phyloP scores from a whole-genome alignment of 1,139 yeast genomes.

The Blastobotrys buckinghamii region DNA sequence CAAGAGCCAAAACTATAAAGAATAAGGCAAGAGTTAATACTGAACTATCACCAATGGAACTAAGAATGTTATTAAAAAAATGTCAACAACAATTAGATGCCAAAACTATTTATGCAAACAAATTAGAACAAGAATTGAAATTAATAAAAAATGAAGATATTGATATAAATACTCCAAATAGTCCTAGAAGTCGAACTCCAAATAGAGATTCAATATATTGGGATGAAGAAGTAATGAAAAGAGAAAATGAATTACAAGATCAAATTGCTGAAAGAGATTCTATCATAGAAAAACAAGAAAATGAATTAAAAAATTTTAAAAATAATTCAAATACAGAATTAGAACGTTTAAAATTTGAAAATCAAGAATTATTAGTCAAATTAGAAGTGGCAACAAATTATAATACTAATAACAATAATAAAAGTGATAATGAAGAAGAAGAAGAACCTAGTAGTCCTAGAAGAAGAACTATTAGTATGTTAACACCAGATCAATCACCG shows the following conservation, averaged over 20 bases:
- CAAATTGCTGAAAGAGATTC: slow-evolving; percentile 31
- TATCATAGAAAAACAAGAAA: slow-evolving; percentile 25
- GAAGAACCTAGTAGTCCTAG: background rate
- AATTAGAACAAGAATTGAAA: slow-evolving; percentile 47
- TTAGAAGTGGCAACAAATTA: slow-evolving; percentile 1
- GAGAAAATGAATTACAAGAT: slow-evolving; percentile 35
- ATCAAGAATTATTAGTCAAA: slow-evolving; percentile 25
- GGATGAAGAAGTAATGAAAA: slow-evolving; percentile 28
- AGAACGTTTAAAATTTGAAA: slow-evolving; percentile 29
- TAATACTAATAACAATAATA: background rate
- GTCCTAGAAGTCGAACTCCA: slow-evolving; percentile 1
- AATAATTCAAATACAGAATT: slow-evolving; percentile 17
- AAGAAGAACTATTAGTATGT: background rate
- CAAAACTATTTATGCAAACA: slow-evolving; percentile 40
- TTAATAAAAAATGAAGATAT: background rate
- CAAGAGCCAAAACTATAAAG: slow-evolving; percentile 66
- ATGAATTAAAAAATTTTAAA: slow-evolving; percentile 16
- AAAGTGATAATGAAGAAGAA: background rate
- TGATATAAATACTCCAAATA: background rate
- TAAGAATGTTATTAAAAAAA: slow-evolving; percentile 45
- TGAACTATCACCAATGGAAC: slow-evolving; percentile 55
- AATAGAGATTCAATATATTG: background rate
- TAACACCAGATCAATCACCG: slow-evolving; percentile 4
- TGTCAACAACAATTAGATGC: slow-evolving; percentile 46
- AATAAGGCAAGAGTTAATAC: slow-evolving; percentile 65